Evolutionary conservation across 441 rosid genomes (phyloP), one percentile per base, ranked within the genome.

Genomic region (Pelargonium myrrhifolium): DNA sequence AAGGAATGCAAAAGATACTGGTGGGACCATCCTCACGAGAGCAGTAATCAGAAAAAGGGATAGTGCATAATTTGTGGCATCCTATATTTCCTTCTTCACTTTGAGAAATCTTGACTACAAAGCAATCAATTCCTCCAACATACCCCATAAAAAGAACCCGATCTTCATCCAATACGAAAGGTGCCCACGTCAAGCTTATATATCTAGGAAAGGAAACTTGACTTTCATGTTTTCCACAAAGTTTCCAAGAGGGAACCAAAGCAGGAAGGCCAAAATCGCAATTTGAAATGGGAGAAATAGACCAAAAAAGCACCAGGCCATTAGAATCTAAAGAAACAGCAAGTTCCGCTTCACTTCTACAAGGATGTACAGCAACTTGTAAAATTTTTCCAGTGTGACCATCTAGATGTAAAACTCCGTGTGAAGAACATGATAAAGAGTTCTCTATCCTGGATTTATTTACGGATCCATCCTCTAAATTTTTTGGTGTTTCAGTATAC

Each of bases 161-260:
- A 66, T 89, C 89, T 71, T 83, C 87, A 74, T 74, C 75, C 74
- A 81, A 72, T 63, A 83, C 45, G 51, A 89, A 81, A 66, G 99
- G 87, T 70, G 89, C 95, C 99, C 99, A 93, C 53, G 81, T 82
- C 80, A 93, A 68, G 85, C 95, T 82, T 66, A 95, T 87, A 81
- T 83, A 89, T 79, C 80, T 82, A 21, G 79, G 69, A 65, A 68
- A 78, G 22, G 68, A 71, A 68, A 72, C 82, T 47, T 64, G 68
- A 69, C 78, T 84, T 68, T 37, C 78, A 74, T 86, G 78, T 77
- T 85, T 84, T 74, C 90, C 93, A 72, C 83, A 72, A 71, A 81
- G 72, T 72, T 78, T 87, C 97, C 96, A 89, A 7, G 83, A 56
- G 59, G 96, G 81, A 79, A 62, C 76, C 67, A 80, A 74, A 65